These are phyloP conservation scores for Pythium chondricola DNA, from an alignment of 352 stramenopile genomes.

Conservation along the genomic window DNA sequence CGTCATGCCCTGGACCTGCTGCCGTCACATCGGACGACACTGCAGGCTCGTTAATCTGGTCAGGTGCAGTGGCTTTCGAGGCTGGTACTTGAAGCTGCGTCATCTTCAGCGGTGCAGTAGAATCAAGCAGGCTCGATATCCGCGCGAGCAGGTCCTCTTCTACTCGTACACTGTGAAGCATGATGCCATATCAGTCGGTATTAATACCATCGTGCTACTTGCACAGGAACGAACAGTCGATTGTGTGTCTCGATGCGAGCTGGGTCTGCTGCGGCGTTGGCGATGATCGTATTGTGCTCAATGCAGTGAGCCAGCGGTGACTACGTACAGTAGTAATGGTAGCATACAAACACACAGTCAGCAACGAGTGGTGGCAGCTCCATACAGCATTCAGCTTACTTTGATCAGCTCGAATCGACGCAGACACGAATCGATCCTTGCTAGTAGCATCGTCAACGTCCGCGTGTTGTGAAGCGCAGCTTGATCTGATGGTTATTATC, in stretches of 20 bases:
- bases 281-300: constrained; percentile 13
- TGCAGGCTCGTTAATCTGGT: no score
- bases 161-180: constrained; percentile 6
- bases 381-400: constrained; percentile 2
- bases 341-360: not conserved
- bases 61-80: not conserved
- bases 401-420: constrained; percentile 17
- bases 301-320: constrained; percentile 23
- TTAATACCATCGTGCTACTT: no score
- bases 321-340: constrained; percentile 4
- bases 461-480: constrained; percentile 1
- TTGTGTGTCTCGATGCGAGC: no score
- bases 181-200: no score
- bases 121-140: not conserved
- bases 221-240: no score
- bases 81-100: constrained; percentile 4
- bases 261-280: not conserved
- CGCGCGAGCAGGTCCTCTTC: constrained; percentile 7
- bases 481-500: constrained; percentile 7
- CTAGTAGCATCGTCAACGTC: not conserved
- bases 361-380: not conserved
- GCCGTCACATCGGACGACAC: no score
- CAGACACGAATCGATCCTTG: constrained; percentile 15
- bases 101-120: not conserved
- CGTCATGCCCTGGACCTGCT: no score